Percentiles rank a stretch among this genome's conserved stretches.
Evolutionary conservation across 2,329 filamentous ascomycete species (phyloP).

Genomic region (Scorias spongiosa): DNA sequence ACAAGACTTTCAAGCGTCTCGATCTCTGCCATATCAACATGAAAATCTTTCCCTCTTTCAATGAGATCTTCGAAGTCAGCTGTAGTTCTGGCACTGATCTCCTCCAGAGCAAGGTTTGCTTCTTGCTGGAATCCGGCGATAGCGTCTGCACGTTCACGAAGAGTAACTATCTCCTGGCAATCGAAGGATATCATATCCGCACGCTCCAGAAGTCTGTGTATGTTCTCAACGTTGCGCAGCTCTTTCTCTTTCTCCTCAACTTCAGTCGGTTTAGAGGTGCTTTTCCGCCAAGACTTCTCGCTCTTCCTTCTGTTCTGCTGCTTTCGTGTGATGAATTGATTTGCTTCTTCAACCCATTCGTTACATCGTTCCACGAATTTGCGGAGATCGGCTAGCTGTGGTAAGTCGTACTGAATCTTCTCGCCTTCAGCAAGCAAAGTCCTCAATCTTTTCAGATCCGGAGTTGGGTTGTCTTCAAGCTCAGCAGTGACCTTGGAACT

Average conservation of each 20-base stretch:
- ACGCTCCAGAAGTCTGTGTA: conserved; percentile 67
- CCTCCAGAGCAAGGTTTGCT: conserved; percentile 54
- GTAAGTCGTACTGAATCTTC: conserved; percentile 81
- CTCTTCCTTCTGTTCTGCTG: conserved; percentile 94
- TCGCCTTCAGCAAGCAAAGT: conserved; percentile 83
- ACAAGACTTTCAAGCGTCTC: conserved; percentile 67
- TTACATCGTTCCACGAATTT: conserved; percentile 92
- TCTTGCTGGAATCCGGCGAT: conserved; percentile 74
- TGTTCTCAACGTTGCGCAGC: conserved; percentile 74
- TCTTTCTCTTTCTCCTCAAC: conserved; percentile 73
- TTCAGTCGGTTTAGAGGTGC: conserved; percentile 55
- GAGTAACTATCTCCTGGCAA: conserved; percentile 72
- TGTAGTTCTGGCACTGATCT: conserved; percentile 46
- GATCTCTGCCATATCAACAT: conserved; percentile 80
- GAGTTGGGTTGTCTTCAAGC: conserved; percentile 68
- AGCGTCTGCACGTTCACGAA: conserved; percentile 71
- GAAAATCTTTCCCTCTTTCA: conserved; percentile 79
- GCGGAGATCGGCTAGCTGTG: conserved; percentile 65
- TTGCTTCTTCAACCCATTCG: conserved; percentile 95
- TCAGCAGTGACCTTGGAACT: conserved; percentile 75
- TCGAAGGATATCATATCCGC: conserved; percentile 85
- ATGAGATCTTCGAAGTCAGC: conserved; percentile 76
- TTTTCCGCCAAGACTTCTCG: conserved; percentile 70
- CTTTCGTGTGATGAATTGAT: conserved; percentile 90
- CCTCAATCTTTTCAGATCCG: conserved; percentile 73